A percentile compares a stretch with the other conserved stretches of the same genome.
Conservation (phyloP, 495 filamentous ascomycete genomes). For the Penicillium cinerascens region DNA sequence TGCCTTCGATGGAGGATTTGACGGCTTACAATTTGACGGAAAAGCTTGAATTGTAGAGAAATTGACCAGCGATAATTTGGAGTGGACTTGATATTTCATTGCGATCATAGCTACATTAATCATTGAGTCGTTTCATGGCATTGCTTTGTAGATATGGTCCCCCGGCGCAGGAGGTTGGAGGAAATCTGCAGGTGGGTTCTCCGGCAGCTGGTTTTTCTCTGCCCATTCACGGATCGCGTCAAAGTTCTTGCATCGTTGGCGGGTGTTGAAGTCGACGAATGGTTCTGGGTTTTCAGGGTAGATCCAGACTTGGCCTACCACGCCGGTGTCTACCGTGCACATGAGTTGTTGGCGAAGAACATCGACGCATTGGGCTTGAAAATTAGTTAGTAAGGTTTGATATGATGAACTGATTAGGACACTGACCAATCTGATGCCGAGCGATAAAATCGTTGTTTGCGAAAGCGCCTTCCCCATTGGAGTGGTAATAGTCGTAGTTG, state of each 20-base stretch:
- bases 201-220: constrained; percentile 43
- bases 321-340: constrained; percentile 51
- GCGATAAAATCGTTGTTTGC: constrained; percentile 48
- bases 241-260: constrained; percentile 54
- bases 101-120: not conserved
- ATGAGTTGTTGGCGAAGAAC: constrained; percentile 54
- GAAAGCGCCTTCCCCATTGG: constrained; percentile 44
- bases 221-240: constrained; percentile 51
- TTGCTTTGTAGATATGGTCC: constrained; percentile 34
- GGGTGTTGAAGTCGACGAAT: constrained; percentile 54
- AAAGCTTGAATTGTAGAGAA: not conserved
- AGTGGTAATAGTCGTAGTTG: constrained; percentile 56
- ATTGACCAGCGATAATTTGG: not conserved
- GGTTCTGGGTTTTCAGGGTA: constrained; percentile 38
- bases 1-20: constrained; percentile 28
- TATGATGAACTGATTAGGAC: not conserved
- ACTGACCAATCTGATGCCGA: constrained; percentile 45
- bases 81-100: not conserved
- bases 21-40: constrained; percentile 21
- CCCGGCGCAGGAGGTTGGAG: constrained; percentile 36
- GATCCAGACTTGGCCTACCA: constrained; percentile 54
- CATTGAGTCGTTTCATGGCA: constrained; percentile 25
- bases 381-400: not conserved
- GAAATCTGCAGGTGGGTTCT: constrained; percentile 36
- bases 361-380: constrained; percentile 51